phyloP scores from a whole-genome alignment of 78 protist species.

The Emiliania huxleyi region DNA sequence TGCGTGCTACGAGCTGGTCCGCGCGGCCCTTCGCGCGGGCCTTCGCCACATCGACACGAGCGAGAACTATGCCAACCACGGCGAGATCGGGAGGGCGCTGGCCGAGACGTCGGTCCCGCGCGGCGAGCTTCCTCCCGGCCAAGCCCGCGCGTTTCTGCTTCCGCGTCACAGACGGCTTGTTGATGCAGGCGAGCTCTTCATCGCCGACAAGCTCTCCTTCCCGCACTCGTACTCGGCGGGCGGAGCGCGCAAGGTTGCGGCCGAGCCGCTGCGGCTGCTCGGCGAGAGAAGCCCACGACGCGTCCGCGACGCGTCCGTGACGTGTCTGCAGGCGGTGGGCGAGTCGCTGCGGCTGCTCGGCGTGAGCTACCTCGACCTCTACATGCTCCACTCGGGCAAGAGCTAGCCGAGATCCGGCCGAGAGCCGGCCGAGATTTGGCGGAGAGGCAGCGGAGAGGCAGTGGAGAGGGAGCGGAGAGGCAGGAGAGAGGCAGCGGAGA shows the following conservation, averaged over 20 bases:
- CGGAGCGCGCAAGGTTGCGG: not conserved
- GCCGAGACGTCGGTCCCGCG: constrained; percentile 15
- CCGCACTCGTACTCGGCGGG: not conserved
- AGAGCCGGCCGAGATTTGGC: too few species aligned
- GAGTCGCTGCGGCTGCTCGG: not conserved
- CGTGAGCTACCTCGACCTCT: constrained; percentile 30
- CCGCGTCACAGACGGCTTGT: too few species aligned
- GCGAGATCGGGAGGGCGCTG: constrained; percentile 45
- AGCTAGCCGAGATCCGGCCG: too few species aligned
- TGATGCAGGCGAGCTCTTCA: too few species aligned
- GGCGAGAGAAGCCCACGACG: not conserved
- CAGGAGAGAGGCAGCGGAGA: too few species aligned
- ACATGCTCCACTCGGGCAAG: constrained; percentile 25
- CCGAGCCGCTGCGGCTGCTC: too few species aligned
- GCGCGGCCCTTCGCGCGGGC: constrained; percentile 42
- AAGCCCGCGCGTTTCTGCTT: too few species aligned
- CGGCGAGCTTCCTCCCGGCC: too few species aligned
- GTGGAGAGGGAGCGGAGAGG: too few species aligned
- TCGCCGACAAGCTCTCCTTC: constrained; percentile 39
- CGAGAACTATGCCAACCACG: constrained; percentile 54
- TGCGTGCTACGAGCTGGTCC: not conserved
- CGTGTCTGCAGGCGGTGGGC: too few species aligned
- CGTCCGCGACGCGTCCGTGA: too few species aligned
- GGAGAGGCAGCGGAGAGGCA: too few species aligned
- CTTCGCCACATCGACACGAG: constrained; percentile 70